phyloP scores from a whole-genome alignment of 768 basidiomycete genomes.

The Lactarius evosmus region DNA sequence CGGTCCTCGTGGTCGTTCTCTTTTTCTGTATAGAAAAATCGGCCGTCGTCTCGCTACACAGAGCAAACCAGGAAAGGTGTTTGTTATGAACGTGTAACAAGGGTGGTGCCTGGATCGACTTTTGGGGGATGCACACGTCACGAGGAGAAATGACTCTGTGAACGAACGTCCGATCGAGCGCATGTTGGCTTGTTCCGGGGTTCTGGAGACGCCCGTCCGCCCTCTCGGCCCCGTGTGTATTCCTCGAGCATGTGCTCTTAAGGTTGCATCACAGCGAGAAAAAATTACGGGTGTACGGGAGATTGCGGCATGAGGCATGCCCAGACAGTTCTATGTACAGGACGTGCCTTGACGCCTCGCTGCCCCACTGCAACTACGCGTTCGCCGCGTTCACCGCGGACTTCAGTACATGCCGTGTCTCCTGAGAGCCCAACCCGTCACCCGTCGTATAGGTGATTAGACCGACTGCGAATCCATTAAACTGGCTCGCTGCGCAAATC shows the following conservation, averaged over 20 bases:
- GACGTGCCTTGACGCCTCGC: conserved; percentile 11
- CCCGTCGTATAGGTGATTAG: conserved; percentile 78
- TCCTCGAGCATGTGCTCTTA: conserved; percentile 23
- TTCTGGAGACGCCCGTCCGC: conserved; percentile 10
- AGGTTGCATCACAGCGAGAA: conserved; percentile 4
- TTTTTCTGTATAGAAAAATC: conserved; percentile 10
- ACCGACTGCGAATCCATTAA: conserved; percentile 87
- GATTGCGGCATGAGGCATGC: conserved; percentile 19
- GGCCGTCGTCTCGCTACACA: background rate
- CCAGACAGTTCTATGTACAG: conserved; percentile 9
- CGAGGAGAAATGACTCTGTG: conserved; percentile 25
- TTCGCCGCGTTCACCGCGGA: conserved; percentile 40
- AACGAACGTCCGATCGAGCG: conserved; percentile 22
- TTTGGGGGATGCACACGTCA: conserved; percentile 27
- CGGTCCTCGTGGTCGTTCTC: background rate
- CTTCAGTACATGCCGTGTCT: conserved; percentile 51
- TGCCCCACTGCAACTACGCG: conserved; percentile 15
- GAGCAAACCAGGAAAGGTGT: conserved; percentile 10
- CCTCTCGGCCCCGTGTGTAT: conserved; percentile 11
- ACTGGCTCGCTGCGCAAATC: conserved; percentile 93
- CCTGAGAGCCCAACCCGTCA: conserved; percentile 44
- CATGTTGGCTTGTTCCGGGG: conserved; percentile 15
- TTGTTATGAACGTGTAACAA: conserved; percentile 12
- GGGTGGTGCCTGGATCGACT: conserved; percentile 27
- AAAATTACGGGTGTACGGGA: conserved; percentile 25